Evolutionary conservation across 164 flowering plant genomes (phyloP), one percentile per base, ranked within the genome.

Genomic region (Piper betle): DNA sequence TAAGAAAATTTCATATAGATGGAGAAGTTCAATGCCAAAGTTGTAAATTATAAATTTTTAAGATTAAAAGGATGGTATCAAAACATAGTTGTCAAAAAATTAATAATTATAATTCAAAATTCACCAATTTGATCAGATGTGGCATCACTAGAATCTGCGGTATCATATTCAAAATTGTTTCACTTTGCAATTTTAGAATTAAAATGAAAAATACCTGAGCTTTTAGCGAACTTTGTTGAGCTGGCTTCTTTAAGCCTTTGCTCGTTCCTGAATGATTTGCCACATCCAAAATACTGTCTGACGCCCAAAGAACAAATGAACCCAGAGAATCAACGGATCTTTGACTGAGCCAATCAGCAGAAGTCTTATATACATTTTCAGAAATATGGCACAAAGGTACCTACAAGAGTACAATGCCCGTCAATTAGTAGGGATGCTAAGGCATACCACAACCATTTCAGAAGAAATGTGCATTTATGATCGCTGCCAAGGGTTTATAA

Each of bases 311-410:
- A 33, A 81, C 84, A 80, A 87, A 93, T 15, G 79, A 73, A 50
- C 75, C 74, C 65, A 93, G 85, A 3, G 90, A 84, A 61, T 87
- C 91, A 39, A 63, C 19, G 38, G 93, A 72, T 4, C 76, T 78
- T 38, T 77, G 75, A 68, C 75, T 78, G 71, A 93, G 80, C 98
- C 98, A 93, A 55, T 87, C 97, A 72, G 71, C 80, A 58, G 96
- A 83, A 56, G 87, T 84, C 78, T 80, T 93, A 61, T 82, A 83
- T 55, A 93, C 94, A 79, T 69, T 66, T n/a, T 87, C 96, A 61
- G 97, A 71, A 37, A 93, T 73, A 71, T 86, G 75, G 41, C 75
- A 73, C 52, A 93, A 61, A 42, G 98, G 98, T 20, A 82, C 71
- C 98, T 93, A 88, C 62, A 20, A 10, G 39, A 64, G 40, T 62